These are phyloP conservation scores for Glutinoglossum americanum DNA, from an alignment of 495 filamentous ascomycete species.

Conservation along the genomic window DNA sequence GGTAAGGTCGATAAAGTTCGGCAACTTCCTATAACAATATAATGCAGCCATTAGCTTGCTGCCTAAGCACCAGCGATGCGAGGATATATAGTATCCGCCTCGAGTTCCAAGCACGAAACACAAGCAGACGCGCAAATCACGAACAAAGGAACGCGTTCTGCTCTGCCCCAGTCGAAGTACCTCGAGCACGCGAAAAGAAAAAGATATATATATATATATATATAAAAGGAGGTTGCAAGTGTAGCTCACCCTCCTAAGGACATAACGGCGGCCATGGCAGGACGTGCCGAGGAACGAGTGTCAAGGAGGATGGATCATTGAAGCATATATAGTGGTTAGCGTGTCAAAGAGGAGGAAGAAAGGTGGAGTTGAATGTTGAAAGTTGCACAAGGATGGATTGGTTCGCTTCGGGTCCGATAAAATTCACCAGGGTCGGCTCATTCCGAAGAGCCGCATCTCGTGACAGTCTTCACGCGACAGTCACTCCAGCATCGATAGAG, in stretches of 20 bases:
- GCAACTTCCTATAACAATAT: not conserved
- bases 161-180: not conserved
- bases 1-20: not conserved
- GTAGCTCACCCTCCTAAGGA: not conserved
- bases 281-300: not conserved
- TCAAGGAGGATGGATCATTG: not conserved
- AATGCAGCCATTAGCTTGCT: not conserved
- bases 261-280: not conserved
- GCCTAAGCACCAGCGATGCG: not conserved
- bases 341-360: no score
- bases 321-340: not conserved
- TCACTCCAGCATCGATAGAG: no score
- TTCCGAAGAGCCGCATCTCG: no score
- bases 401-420: no score
- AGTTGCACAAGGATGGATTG: no score
- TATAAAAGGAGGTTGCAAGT: not conserved
- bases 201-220: not conserved
- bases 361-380: no score
- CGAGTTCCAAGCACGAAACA: not conserved
- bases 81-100: not conserved
- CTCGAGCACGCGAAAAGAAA: not conserved
- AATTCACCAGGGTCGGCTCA: no score
- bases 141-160: conserved; percentile 1
- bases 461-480: no score
- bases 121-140: not conserved